Base-by-base conservation (phyloP, 495 filamentous ascomycete species). In the Hypomontagnella monticulosa region DNA sequence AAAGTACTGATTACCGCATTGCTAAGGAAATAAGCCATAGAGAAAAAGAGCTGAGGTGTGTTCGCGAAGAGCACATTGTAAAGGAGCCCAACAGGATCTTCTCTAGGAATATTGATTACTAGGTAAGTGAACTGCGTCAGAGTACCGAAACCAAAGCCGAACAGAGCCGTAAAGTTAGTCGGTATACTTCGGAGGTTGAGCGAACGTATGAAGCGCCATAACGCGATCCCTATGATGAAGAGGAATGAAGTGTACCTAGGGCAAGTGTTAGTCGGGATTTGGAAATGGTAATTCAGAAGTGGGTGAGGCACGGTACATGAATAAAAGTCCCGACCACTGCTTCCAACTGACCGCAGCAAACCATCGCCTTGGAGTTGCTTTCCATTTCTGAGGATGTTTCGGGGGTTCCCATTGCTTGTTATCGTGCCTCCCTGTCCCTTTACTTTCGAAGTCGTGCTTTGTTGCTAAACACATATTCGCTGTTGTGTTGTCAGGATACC, bases 11-110 rank as follows among this genome's bases (percentile, higher is more conserved):
- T 15, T n/a, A 63, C 48, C 6, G 41, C 34, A 10, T 55, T 55
- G 32, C 44, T 51, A 7, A 63, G 19, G 2, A 55, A 63, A 57
- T 85, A 85, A 8, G 77, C 47, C 3, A 81, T 61, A 1, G 79
- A 79, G 8, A 85, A 55, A 0, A 82, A 34, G 0, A 79, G 52
- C 63, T 86, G 83, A 0, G 80, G 78, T 3, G 66, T 44, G 58
- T 86, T 84, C 6, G 76, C 75, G 2, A 79, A 18, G 4, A 81
- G 55, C 0, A 76, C 67, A 11, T 61, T 70, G 7, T 4, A n/a
- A n/a, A 40, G 23, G 42, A 46, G 23, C 23, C 23, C 23, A 27
- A 6, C 6, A 6, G 23, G 23, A 27, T 27, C 23, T 27, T 2
- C 2, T 27, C 23, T 27, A 3, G 23, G 23, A 6, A 27, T 3